Evolutionary conservation across 805 yeast genomes (phyloP), one percentile per base, ranked within the genome.

Genomic region (Sporopachydermia quercuum): DNA sequence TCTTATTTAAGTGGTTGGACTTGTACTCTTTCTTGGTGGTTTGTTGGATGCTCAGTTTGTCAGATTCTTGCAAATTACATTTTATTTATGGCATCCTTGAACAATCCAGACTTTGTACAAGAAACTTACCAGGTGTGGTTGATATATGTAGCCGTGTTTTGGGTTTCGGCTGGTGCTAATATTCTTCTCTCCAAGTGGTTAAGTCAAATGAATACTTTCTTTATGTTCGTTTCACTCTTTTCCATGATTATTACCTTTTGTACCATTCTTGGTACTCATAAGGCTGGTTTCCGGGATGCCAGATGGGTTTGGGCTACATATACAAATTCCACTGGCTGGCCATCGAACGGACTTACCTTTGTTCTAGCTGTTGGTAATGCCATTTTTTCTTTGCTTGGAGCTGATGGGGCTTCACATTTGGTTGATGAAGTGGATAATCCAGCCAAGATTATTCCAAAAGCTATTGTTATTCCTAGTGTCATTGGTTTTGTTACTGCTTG

Each of bases 351-450:
- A 2, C 42, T 56, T 4, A 51, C 51, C 5, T 54, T 55, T 37
- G 45, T 56, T 38, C 36, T 57, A 5, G 55, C 57, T 8, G 40
- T 57, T 27, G 48, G 52, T 35, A 58, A 52, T 19, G 46, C 53
- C 36, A 50, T 52, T 43, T 57, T 51, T 30, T 45, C 53, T 19
- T 53, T 54, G 4, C 44, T 50, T 19, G 50, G 58, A 19, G 50
- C 51, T 34, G 62, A 58, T 41, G 58, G 54, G 3, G 54, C 58
- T 3, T 46, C 55, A 19, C 61, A 56, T 43, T 49, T 54, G 55
- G 47, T 60, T 4, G 59, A 55, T 36, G 60, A 56, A 40, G 47
- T 56, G 16, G 53, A 52, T 4, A 27, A 47, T 5, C 58, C 61
- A 3, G 55, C 45, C 35, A 51, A 42, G 37, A 52, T 53, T 27